These are phyloP conservation scores for Clonostachys solani DNA, from an alignment of 2,329 filamentous ascomycete species.

Conservation along the genomic window DNA sequence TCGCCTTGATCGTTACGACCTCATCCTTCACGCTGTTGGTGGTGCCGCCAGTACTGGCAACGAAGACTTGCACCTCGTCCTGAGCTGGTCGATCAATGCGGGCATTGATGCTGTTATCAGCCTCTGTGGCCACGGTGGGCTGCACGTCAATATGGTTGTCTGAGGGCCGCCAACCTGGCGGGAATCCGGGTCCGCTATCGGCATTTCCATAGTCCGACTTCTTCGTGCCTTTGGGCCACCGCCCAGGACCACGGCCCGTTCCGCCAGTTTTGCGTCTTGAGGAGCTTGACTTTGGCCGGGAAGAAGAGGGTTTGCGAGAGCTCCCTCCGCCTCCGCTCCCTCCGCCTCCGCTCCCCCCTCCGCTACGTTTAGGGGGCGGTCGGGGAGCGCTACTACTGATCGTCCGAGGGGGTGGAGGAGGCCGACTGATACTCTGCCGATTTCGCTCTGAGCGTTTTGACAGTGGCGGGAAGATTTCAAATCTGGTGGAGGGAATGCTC, in stretches of 20 bases:
- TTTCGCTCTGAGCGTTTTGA: slow-evolving; percentile 42
- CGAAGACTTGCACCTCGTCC: slow-evolving; percentile 25
- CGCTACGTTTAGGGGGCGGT: slow-evolving; percentile 9
- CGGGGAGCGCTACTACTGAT: slow-evolving; percentile 13
- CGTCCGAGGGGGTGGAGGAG: slow-evolving; percentile 13
- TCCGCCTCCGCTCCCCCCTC: not conserved
- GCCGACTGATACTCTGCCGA: slow-evolving; percentile 33
- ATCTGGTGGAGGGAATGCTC: slow-evolving; percentile 64
- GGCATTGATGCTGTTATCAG: not conserved
- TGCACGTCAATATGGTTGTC: slow-evolving; percentile 9
- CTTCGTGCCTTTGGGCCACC: slow-evolving; percentile 66
- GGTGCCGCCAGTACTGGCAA: slow-evolving; percentile 9
- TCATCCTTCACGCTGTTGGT: not conserved
- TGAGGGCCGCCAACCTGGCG: slow-evolving; percentile 43
- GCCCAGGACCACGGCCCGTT: slow-evolving; percentile 59
- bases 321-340: not conserved
- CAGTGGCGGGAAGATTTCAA: slow-evolving; percentile 73
- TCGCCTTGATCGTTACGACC: slow-evolving; percentile 1
- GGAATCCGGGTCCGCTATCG: slow-evolving; percentile 59
- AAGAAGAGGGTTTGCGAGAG: slow-evolving; percentile 21
- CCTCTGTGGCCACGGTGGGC: not conserved
- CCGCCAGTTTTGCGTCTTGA: slow-evolving; percentile 53
- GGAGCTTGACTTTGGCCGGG: slow-evolving; percentile 34
- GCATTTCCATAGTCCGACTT: slow-evolving; percentile 66
- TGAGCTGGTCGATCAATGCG: slow-evolving; percentile 10